Conservation (phyloP, 768 basidiomycete species). For the Harrya chromipes region DNA sequence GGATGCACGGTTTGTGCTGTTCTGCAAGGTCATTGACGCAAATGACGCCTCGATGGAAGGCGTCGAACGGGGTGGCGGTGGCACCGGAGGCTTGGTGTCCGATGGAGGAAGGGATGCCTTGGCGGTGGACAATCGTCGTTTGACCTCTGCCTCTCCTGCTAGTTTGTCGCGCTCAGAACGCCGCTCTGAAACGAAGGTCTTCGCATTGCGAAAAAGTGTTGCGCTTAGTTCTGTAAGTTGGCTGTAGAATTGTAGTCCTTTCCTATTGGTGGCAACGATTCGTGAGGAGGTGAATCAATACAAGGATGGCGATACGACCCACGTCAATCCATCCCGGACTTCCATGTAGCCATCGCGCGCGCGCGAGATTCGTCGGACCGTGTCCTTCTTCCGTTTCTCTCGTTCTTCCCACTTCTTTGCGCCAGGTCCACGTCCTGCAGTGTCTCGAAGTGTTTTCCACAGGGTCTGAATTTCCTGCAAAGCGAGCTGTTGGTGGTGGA, state of each 20-base stretch:
- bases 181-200: constrained; percentile 60
- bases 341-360: constrained; percentile 86
- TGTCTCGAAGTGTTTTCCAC: constrained; percentile 71
- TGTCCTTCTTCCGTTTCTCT: constrained; percentile 76
- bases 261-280: constrained; percentile 41
- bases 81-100: constrained; percentile 48
- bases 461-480: constrained; percentile 72
- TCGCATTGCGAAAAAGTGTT: constrained; percentile 56
- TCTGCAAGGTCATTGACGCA: constrained; percentile 51
- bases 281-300: constrained; percentile 6
- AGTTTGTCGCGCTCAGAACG: constrained; percentile 68
- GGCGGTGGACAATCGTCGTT: constrained; percentile 54
- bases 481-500: constrained; percentile 70
- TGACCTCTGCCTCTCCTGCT: constrained; percentile 65
- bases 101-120: constrained; percentile 36
- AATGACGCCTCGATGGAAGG: constrained; percentile 50
- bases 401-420: constrained; percentile 80
- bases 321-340: constrained; percentile 81
- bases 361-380: constrained; percentile 64
- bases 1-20: constrained; percentile 23
- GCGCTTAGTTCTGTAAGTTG: constrained; percentile 67
- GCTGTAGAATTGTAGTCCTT: constrained; percentile 86
- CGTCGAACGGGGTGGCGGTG: constrained; percentile 41
- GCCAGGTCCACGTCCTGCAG: constrained; percentile 71
- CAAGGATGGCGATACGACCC: constrained; percentile 32